Base-by-base conservation (phyloP, 2,329 filamentous ascomycete species). In the Zymoseptoria passerinii region DNA sequence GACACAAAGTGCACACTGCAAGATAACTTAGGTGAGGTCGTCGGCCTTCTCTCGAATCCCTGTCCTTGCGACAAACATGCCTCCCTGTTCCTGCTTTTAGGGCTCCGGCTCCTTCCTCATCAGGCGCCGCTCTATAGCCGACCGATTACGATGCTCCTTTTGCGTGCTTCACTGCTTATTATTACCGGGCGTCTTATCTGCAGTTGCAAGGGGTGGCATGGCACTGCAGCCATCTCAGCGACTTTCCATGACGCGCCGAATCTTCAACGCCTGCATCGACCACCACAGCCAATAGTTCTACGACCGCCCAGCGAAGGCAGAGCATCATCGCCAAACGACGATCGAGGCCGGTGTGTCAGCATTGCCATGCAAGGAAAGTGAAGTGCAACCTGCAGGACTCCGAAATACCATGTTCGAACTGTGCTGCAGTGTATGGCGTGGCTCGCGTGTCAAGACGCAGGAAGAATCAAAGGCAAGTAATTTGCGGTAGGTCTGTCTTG, bases 281-380 rank as follows among this genome's bases (percentile, higher is more conserved):
- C 10, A 16, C 10, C 35, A 16, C 35, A 2, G 35, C 35, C 35
- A 16, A 6, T 10, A n/a, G n/a, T n/a, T n/a, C n/a, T n/a, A 40
- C 35, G 35, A 40, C 35, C 35, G 35, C 35, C 35, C 35, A n/a
- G 35, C 35, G 35, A 16, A 40, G 35, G 35, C 35, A 40, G 35
- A 40, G 35, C 13, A 40, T 3, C 6, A 40, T 16, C 13, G 35
- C 10, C 19, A 52, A 65, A 48, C 52, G 63, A 40, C 62, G 63
- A 16, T 64, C 62, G 8, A 54, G 63, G 40, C 62, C 61, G 49
- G 60, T 62, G 8, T 65, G 62, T 44, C 55, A 60, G 49, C 63
- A 65, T 55, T 65, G 61, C 55, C 61, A 65, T 58, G 61, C 61
- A 18, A 56, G 61, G 44, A 63, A 65, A 48, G 59, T 65, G 16